Evolutionary conservation across 1,284 basidiomycete species (phyloP).

Genomic region (Salmacisia buchloeana): DNA sequence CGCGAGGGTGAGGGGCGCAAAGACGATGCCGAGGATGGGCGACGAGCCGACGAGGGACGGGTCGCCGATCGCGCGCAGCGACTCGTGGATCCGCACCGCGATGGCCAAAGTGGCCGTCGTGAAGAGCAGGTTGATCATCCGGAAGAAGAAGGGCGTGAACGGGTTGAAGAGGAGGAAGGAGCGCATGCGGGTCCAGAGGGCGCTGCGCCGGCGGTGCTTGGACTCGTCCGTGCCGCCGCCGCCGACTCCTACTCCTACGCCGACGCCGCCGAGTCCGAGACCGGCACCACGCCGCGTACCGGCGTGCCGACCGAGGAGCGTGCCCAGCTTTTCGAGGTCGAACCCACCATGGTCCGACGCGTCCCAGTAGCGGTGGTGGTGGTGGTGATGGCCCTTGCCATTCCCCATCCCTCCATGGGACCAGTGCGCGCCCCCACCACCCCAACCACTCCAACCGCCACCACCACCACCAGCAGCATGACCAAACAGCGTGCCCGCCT

Average conservation of each 20-base stretch:
- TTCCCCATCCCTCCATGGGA: too few relatives aligned
- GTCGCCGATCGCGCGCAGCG: conserved; percentile 58
- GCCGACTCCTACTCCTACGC: not conserved
- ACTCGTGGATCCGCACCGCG: conserved; percentile 66
- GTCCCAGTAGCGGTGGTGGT: too few relatives aligned
- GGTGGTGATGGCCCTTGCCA: too few relatives aligned
- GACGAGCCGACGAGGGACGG: conserved; percentile 71
- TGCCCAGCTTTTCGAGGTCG: not conserved
- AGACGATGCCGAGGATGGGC: conserved; percentile 78
- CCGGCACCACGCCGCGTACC: not conserved
- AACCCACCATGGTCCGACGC: not conserved
- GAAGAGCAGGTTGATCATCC: conserved; percentile 75
- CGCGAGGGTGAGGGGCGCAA: conserved; percentile 72
- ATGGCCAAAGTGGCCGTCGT: conserved; percentile 73
- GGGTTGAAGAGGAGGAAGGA: conserved; percentile 48
- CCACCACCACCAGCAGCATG: not conserved
- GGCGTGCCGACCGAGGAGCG: not conserved
- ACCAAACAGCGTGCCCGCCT: conserved; percentile 10
- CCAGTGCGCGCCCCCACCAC: too few relatives aligned
- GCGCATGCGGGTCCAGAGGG: conserved; percentile 20
- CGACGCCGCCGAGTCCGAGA: too few relatives aligned
- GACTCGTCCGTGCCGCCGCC: not conserved
- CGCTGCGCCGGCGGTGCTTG: not conserved
- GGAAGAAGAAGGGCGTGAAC: conserved; percentile 63
- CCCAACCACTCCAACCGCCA: not conserved